Evolutionary conservation across 83 land plant species (phyloP).

Genomic region (Thuja plicata): DNA sequence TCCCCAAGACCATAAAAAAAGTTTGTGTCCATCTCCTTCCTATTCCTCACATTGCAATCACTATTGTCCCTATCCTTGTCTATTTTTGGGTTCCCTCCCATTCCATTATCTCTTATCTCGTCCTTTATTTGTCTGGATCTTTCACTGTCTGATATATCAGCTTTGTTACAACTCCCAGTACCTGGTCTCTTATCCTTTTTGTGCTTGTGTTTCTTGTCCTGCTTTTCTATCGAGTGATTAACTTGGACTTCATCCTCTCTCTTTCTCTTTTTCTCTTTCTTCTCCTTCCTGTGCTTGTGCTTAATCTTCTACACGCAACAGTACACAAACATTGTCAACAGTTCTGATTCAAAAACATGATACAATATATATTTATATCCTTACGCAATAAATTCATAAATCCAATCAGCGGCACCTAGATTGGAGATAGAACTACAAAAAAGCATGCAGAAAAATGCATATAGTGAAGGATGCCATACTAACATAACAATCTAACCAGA

Average conservation of each 20-base stretch:
- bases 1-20: neutral
- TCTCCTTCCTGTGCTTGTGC: neutral
- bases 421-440: neutral
- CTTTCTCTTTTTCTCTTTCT: neutral
- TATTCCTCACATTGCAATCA: neutral
- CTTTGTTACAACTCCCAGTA: neutral
- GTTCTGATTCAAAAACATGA: neutral
- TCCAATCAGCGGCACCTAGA: neutral
- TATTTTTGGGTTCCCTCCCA: neutral
- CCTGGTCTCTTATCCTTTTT: neutral
- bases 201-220: conserved; percentile 6
- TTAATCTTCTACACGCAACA: neutral
- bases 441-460: neutral
- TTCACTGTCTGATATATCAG: neutral
- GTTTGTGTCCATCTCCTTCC: neutral
- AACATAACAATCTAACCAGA: neutral
- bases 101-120: neutral
- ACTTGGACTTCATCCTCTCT: neutral
- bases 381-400: neutral
- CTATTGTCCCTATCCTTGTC: neutral
- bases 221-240: neutral
- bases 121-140: neutral
- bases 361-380: neutral
- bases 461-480: neutral
- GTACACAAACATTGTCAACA: neutral